Evolutionary conservation across 768 basidiomycete species (phyloP), one percentile per base, ranked within the genome.

Genomic region (Hericium erinaceus): DNA sequence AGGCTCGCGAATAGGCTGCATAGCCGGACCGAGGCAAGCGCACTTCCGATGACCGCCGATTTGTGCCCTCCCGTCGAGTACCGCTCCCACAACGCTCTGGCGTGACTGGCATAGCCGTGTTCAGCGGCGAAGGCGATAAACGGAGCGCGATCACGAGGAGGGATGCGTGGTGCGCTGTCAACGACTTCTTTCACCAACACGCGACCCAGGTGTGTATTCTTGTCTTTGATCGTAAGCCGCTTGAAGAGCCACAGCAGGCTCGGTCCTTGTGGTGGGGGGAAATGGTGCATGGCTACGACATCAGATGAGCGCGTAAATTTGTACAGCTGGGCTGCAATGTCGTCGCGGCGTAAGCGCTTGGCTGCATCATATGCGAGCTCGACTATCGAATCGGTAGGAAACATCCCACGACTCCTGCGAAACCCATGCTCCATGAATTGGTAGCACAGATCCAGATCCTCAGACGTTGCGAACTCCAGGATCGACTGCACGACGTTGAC

Each of bases 81-180:
- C 59, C 75, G 74, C 61, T 80, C 77, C 82, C 84, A 89, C 16
- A 89, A 73, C 8, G 65, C 62, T 18, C 83, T 74, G 20, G 84
- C 79, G 15, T 75, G 66, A 5, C 60, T 66, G 4, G 76, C 75
- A 49, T 81, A 77, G 8, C 84, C 82, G 22, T 69, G 66, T 24
- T 67, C 62, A 1, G 83, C 84, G 7, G 70, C 60, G 16, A 74
- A 59, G 0, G 73, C 62, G 57, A 89, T 78, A 60, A 87, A 77
- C 6, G 64, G 66, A 3, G 77, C 74, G n/a, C 83, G 79, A 58
- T 70, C 70, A 38, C 73, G 64, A 3, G 73, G 61, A 2, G 78
- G 76, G 48, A 89, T 66, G 2, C 67, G 65, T 11, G 77, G 68
- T 48, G 72, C 64, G 13, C 69, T 55, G 2, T 77, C 71, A 1